These are phyloP conservation scores for Albatrellus ellisii DNA, from an alignment of 768 basidiomycete species.

Conservation along the genomic window DNA sequence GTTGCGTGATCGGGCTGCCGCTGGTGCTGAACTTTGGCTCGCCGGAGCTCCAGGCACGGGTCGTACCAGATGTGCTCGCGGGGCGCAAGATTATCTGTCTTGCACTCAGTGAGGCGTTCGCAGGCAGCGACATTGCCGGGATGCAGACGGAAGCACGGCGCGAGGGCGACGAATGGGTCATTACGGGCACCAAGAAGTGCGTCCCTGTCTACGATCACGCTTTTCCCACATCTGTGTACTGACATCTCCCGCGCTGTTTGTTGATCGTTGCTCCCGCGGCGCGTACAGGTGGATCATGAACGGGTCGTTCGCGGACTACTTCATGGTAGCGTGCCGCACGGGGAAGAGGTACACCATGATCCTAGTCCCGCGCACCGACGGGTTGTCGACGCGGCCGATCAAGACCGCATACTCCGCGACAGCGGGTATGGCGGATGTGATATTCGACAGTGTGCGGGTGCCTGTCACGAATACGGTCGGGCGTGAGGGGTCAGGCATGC, in stretches of 20 bases:
- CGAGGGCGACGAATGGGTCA: conserved; percentile 79
- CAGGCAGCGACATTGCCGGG: conserved; percentile 77
- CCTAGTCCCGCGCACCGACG: conserved; percentile 56
- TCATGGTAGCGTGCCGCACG: conserved; percentile 67
- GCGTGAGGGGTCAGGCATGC: conserved; percentile 70
- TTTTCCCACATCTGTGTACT: not conserved
- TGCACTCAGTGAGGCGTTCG: conserved; percentile 91
- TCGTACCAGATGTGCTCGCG: conserved; percentile 60
- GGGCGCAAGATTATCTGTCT: conserved; percentile 82
- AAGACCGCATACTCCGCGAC: conserved; percentile 88
- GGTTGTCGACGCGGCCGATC: conserved; percentile 75
- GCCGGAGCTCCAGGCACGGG: conserved; percentile 51
- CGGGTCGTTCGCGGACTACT: conserved; percentile 74
- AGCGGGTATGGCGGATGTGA: conserved; percentile 83
- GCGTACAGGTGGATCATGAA: conserved; percentile 76
- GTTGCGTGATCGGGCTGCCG: conserved; percentile 77
- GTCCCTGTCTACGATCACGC: conserved; percentile 11
- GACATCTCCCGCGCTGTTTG: not conserved
- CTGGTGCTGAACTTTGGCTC: conserved; percentile 84
- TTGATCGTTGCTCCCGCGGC: not conserved
- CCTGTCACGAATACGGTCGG: conserved; percentile 85
- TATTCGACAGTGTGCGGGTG: conserved; percentile 69
- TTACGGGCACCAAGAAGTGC: conserved; percentile 90
- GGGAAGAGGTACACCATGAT: conserved; percentile 67
- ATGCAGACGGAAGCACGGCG: conserved; percentile 75